These are phyloP conservation scores for Podospora didyma DNA, from an alignment of 495 filamentous ascomycete genomes.

Conservation along the genomic window DNA sequence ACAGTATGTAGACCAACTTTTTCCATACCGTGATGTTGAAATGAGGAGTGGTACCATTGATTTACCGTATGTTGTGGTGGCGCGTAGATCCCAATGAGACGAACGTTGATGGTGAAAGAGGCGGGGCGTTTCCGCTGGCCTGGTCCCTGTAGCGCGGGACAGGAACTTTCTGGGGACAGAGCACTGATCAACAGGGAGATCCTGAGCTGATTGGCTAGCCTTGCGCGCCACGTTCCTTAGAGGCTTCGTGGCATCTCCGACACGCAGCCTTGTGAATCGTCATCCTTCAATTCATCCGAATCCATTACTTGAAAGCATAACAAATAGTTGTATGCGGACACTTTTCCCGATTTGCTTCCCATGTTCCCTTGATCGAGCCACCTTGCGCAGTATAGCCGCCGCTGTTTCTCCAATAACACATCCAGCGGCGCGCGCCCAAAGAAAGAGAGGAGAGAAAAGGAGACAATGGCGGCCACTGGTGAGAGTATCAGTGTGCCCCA, in stretches of 20 bases:
- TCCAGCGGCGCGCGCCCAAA: not conserved
- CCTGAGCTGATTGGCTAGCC: slow-evolving; percentile 24
- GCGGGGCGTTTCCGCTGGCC: no score
- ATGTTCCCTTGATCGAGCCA: not conserved
- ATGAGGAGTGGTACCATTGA: no score
- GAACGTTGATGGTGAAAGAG: no score
- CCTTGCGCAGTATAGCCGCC: not conserved
- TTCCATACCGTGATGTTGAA: no score
- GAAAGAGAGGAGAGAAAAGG: not conserved
- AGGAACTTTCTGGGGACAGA: no score
- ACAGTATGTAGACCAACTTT: no score
- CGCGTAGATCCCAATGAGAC: no score
- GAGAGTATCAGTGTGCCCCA: slow-evolving; percentile 6
- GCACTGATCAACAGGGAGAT: no score
- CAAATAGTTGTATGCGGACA: not conserved
- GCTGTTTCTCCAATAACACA: not conserved
- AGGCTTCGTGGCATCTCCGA: slow-evolving; percentile 18
- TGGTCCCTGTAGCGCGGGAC: no score
- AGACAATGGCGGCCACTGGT: not conserved
- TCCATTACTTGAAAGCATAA: not conserved
- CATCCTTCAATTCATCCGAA: not conserved
- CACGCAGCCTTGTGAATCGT: not conserved
- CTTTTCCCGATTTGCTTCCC: not conserved
- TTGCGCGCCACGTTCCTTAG: slow-evolving; percentile 18
- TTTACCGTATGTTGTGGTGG: no score